phyloP scores from a whole-genome alignment of 371 early-diverging fungal species.

The Neoconidiobolus thromboides region DNA sequence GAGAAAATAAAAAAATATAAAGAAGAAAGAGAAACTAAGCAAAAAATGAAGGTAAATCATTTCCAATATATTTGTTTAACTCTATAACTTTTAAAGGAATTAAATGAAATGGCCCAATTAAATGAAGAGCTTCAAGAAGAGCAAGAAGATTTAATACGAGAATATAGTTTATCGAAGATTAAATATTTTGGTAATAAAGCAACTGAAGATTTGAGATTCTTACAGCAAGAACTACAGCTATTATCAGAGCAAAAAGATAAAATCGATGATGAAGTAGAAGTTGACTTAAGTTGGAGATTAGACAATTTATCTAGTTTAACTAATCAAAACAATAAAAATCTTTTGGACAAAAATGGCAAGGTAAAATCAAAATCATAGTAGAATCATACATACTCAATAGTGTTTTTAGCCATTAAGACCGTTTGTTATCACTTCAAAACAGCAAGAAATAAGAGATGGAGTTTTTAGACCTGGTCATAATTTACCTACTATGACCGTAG shows the following conservation, averaged over 20 bases:
- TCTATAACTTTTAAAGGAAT: slow-evolving; percentile 11
- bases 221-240: slow-evolving; percentile 53
- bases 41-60: slow-evolving; percentile 21
- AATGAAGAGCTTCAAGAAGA: slow-evolving; percentile 25
- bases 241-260: slow-evolving; percentile 30
- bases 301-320: slow-evolving; percentile 10
- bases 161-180: slow-evolving; percentile 33
- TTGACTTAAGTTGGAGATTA: slow-evolving; percentile 13
- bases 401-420: slow-evolving; percentile 41
- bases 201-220: slow-evolving; percentile 35
- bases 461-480: slow-evolving; percentile 79
- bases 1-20: slow-evolving; percentile 63
- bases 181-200: slow-evolving; percentile 35
- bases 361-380: slow-evolving; percentile 12
- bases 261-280: slow-evolving; percentile 13
- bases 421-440: slow-evolving; percentile 66
- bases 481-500: slow-evolving; percentile 92
- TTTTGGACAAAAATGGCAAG: slow-evolving; percentile 37
- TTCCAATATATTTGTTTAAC: background rate
- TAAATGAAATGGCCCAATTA: slow-evolving; percentile 9
- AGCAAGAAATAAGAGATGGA: slow-evolving; percentile 43
- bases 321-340: slow-evolving; percentile 8
- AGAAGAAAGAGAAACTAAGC: slow-evolving; percentile 39
- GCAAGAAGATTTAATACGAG: slow-evolving; percentile 39
- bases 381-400: slow-evolving; percentile 8